These are phyloP conservation scores for Trichoderma sp. DNA, from an alignment of 2,329 filamentous ascomycete species.

Conservation along the genomic window DNA sequence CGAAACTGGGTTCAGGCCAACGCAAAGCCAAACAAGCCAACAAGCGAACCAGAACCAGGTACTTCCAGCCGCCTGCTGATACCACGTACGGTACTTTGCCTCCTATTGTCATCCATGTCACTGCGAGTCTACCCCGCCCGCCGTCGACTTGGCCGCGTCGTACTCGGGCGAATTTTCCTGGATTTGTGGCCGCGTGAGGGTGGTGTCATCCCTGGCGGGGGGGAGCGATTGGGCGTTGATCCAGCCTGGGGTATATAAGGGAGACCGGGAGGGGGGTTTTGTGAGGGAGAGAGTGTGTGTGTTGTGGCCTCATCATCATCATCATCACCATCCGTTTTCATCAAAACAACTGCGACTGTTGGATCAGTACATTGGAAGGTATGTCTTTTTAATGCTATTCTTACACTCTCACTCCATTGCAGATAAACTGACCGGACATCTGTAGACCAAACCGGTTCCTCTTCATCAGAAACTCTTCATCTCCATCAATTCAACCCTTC, in stretches of 20 bases:
- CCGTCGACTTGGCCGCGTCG: neutral
- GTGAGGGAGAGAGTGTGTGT: neutral
- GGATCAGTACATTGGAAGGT: neutral
- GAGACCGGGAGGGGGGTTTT: neutral
- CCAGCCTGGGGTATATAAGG: slow-evolving; percentile 5
- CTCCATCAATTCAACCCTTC: slow-evolving; percentile 19
- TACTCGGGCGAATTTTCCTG: slow-evolving; percentile 4
- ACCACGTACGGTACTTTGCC: no score
- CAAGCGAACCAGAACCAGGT: no score
- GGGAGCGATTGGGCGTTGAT: neutral
- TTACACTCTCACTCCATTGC: neutral
- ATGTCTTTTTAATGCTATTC: neutral
- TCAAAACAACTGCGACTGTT: neutral
- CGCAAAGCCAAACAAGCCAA: neutral
- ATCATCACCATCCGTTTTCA: neutral
- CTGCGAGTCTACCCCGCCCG: neutral
- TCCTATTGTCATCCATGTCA: neutral
- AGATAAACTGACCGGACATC: neutral
- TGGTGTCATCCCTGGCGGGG: slow-evolving; percentile 12
- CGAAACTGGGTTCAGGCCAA: neutral
- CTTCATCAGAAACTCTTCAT: neutral
- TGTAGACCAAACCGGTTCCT: neutral
- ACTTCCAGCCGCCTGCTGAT: neutral
- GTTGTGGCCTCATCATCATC: neutral
- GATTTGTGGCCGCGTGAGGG: slow-evolving; percentile 14